Percentiles rank a stretch among this genome's conserved stretches.
Evolutionary conservation across 225 moss, liverwort and hornwort species (phyloP).

Genomic region (Marchantia polymorpha): DNA sequence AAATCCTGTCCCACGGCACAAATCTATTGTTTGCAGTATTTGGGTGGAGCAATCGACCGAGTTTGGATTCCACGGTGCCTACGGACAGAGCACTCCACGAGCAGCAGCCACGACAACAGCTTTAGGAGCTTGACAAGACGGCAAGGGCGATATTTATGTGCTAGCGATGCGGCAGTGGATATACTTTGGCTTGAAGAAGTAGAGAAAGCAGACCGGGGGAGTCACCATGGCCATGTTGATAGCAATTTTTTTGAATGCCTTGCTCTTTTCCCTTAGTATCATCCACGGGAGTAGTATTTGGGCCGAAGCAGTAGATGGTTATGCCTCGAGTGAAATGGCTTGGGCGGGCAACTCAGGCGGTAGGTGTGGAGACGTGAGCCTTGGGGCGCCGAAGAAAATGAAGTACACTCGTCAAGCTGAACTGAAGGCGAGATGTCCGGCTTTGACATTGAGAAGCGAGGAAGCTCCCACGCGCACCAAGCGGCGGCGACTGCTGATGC

Average conservation of each 20-base stretch:
- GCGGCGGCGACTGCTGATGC: conserved; percentile 17
- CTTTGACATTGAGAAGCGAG: conserved; percentile 23
- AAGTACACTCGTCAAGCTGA: conserved; percentile 34
- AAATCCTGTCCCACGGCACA: background rate
- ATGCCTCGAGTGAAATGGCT: background rate
- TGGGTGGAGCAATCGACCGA: too few relatives aligned
- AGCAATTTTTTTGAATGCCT: background rate
- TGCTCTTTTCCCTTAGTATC: background rate
- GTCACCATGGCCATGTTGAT: background rate
- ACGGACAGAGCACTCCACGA: background rate
- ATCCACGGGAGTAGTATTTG: background rate
- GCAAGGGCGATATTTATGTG: background rate
- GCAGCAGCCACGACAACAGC: background rate
- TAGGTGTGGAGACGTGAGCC: conserved; percentile 18
- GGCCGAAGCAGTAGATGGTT: background rate
- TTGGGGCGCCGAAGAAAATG: conserved; percentile 10
- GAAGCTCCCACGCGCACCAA: background rate
- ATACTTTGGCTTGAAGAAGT: background rate
- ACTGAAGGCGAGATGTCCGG: conserved; percentile 34
- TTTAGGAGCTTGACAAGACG: background rate
- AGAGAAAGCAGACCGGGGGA: background rate
- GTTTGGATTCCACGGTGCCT: background rate
- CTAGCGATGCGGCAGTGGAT: background rate
- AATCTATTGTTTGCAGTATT: too few relatives aligned
- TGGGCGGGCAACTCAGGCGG: background rate